These are phyloP conservation scores for Phytophthora aleatoria DNA, from an alignment of 352 stramenopile genomes.

Conservation along the genomic window DNA sequence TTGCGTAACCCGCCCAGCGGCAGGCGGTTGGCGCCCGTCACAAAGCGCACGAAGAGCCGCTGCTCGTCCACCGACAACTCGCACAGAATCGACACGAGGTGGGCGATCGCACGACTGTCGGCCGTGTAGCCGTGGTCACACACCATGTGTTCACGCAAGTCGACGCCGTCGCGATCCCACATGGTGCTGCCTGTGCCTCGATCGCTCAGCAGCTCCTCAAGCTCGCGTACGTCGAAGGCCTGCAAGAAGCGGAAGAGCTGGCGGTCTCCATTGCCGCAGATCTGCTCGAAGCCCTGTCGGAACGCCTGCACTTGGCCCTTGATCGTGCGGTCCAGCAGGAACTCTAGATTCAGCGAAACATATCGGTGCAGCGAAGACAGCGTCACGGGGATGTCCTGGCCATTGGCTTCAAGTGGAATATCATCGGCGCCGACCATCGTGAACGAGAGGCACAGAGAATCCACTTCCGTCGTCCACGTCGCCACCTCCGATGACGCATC, in stretches of 20 bases:
- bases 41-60: slow-evolving; percentile 88
- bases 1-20: slow-evolving; percentile 81
- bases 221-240: slow-evolving; percentile 66
- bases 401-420: slow-evolving; percentile 57
- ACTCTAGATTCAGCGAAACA: slow-evolving; percentile 51
- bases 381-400: slow-evolving; percentile 52
- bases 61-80: slow-evolving; percentile 72
- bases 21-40: slow-evolving; percentile 88
- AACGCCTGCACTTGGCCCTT: slow-evolving; percentile 67
- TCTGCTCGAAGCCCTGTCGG: slow-evolving; percentile 68
- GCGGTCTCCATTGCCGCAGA: slow-evolving; percentile 36
- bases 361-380: slow-evolving; percentile 57
- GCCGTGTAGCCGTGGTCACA: slow-evolving; percentile 86
- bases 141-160: slow-evolving; percentile 80
- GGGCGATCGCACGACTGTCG: slow-evolving; percentile 63
- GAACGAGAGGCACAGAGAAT: slow-evolving; percentile 75
- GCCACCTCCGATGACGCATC: slow-evolving; percentile 28
- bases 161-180: slow-evolving; percentile 73
- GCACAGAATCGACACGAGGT: slow-evolving; percentile 80
- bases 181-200: slow-evolving; percentile 44
- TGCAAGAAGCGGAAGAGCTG: slow-evolving; percentile 47
- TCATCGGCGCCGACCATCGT: slow-evolving; percentile 70
- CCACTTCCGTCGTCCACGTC: slow-evolving; percentile 43
- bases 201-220: slow-evolving; percentile 72
- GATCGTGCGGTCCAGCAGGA: slow-evolving; percentile 73